Conservation (phyloP, 345 rosid species). For the sweet orange (Citrus sinensis) region DNA sequence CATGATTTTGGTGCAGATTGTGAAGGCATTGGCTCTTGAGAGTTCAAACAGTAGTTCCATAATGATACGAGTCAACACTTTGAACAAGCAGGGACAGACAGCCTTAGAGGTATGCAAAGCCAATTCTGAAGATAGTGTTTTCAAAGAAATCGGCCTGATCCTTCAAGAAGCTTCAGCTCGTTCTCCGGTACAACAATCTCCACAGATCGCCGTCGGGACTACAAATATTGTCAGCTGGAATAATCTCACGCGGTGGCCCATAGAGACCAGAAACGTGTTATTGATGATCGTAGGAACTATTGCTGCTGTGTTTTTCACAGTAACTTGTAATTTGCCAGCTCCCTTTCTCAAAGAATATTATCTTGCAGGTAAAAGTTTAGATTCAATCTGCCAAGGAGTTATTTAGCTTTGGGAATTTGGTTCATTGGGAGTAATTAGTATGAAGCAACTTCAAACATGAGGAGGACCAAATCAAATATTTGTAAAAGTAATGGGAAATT, state of each 20-base stretch:
- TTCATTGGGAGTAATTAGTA: too few relatives aligned
- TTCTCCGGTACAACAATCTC: too few relatives aligned
- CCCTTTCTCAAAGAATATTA: neutral
- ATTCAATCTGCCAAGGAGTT: neutral
- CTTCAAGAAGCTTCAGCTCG: too few relatives aligned
- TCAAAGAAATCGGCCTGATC: neutral
- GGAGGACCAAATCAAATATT: too few relatives aligned
- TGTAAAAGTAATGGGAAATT: too few relatives aligned
- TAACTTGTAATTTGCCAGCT: neutral
- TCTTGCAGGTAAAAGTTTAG: neutral
- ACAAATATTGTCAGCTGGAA: too few relatives aligned
- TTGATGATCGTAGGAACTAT: slow-evolving; percentile 5
- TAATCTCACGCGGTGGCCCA: too few relatives aligned
- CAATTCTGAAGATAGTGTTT: neutral
- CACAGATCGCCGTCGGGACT: too few relatives aligned
- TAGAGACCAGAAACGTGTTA: slow-evolving; percentile 10
- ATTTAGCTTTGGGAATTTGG: too few relatives aligned
- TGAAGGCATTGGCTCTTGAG: too few relatives aligned
- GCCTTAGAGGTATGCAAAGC: neutral
- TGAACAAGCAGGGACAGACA: neutral
- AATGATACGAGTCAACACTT: neutral
- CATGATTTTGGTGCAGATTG: too few relatives aligned
- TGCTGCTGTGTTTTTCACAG: neutral
- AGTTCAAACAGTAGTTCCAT: neutral
- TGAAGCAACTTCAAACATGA: too few relatives aligned